Evolutionary conservation across 306 rosid species (phyloP), one percentile per base, ranked within the genome.

Genomic region (Ziziphus jujuba): DNA sequence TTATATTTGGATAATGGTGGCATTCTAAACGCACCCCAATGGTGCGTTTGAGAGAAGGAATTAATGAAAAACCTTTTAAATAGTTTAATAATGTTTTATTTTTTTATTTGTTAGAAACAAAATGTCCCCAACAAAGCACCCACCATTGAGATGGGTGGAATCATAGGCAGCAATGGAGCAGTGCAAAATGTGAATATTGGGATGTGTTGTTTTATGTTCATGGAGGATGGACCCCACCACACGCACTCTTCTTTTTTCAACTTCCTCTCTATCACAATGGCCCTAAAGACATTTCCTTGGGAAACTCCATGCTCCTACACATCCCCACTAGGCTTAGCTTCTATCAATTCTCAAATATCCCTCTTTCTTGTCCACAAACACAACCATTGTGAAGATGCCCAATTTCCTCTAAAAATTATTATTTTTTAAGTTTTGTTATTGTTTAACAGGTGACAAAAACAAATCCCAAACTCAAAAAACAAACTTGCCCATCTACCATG

Each of bases 401-500:
- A 40, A 28, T 40, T 44, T 33, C 51, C 21, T 61, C 51, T 43
- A 43, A 63, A 60, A 50, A 67, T 44, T 22, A 58, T 5, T 31
- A 17, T 12, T 36, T 15, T 6, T 22, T 14, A 9, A 36, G 48
- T 31, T 59, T 61, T 69, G 45, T 9, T 22, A 55, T 57, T 82
- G 35, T 72, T 63, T 53, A 28, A 28, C 63, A 33, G 11, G 14
- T 44, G 59, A 40, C 66, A 71, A 59, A 76, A 75, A 59, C 80
- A 76, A 78, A 75, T 78, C 79, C 85, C 76, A 74, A 63, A 74
- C 75, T 79, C 75, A 78, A 71, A 44, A 75, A 76, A 90, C 87
- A 75, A 70, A 60, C 48, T 74, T 82, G 92, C 88, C 95, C 95
- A 87, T 82, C 74, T 74, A 59, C 68, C 71, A 71, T 66, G 55